Evolutionary conservation across 352 stramenopile genomes (phyloP), one percentile per base, ranked within the genome.

Genomic region (Globisporangium polare): DNA sequence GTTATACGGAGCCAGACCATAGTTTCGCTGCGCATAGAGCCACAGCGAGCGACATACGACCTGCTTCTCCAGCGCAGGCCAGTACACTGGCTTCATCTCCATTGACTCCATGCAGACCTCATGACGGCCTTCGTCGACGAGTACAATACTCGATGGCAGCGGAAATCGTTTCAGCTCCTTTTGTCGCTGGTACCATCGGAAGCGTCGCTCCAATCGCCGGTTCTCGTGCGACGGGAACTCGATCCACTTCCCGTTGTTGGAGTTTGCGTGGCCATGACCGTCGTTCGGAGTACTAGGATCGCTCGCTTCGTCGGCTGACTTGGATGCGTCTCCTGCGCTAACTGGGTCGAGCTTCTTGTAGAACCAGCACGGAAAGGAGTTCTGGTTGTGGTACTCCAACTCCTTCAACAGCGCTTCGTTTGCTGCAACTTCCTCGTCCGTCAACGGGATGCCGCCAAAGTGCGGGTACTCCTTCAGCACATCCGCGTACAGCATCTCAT

Each of bases 21-120:
- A 92, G 66, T 90, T 92, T n/a, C 85, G 75, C 52, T 92, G 78
- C 6, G 83, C 78, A 47, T 91, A 94, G 5, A 94, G 69, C 85
- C 85, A 94, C n/a, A 75, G 63, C 45, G 83, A 89, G 15, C 83
- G 80, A 53, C 83, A 80, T 31, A 93, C 80, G 39, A 85, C 53
- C 58, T 85, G 76, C 61, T 84, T 78, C 54, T 92, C 85, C 4
- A 92, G 59, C 6, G 74, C 68, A 6, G 74, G 69, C 87, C 87
- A 95, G 54, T 94, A 95, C 51, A 95, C 81, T 0, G 83, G 81
- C 45, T 53, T 89, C 80, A 94, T 93, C 15, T 68, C 68, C 83
- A 93, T 92, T 1, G 68, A 80, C 29, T 90, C 80, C 33, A 95
- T 55, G 39, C 83, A 80, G 13, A 95, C 87, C 58, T 94, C 83